These are phyloP conservation scores for Gloeophyllum trabeum DNA, from an alignment of 768 basidiomycete species.

Conservation along the genomic window DNA sequence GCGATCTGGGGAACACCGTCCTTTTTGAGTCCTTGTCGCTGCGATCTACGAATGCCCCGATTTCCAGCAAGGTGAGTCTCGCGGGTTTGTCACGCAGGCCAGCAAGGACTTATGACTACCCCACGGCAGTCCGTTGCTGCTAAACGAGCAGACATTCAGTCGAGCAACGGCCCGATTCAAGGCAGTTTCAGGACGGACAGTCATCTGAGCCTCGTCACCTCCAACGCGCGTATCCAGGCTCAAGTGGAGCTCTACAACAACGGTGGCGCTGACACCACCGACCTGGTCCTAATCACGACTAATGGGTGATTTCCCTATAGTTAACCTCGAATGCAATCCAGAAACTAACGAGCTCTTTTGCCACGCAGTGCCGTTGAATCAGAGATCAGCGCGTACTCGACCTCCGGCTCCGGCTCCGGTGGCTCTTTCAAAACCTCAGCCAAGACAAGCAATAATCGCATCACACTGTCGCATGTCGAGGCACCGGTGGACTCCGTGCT, in stretches of 20 bases:
- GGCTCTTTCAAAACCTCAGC: conserved; percentile 21
- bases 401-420: conserved; percentile 6
- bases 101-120: not conserved
- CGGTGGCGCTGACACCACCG: conserved; percentile 13
- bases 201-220: conserved; percentile 22
- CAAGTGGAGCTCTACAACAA: conserved; percentile 25
- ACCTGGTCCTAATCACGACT: conserved; percentile 22
- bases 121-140: not conserved
- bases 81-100: not conserved
- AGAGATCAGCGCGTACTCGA: conserved; percentile 10
- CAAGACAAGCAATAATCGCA: conserved; percentile 21
- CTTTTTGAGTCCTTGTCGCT: conserved; percentile 26
- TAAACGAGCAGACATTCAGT: conserved; percentile 14
- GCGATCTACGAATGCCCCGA: conserved; percentile 20
- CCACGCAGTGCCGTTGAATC: conserved; percentile 12
- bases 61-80: conserved; percentile 20
- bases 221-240: conserved; percentile 28
- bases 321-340: not conserved
- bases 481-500: conserved; percentile 24
- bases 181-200: conserved; percentile 29
- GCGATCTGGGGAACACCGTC: conserved; percentile 20
- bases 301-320: conserved; percentile 24
- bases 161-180: conserved; percentile 31
- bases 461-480: conserved; percentile 18
- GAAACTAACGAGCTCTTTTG: not conserved